A percentile compares a stretch with the other conserved stretches of the same genome.
These are phyloP conservation scores for Aspergillus steynii DNA, from an alignment of 495 filamentous ascomycete species.

Conservation along the genomic window DNA sequence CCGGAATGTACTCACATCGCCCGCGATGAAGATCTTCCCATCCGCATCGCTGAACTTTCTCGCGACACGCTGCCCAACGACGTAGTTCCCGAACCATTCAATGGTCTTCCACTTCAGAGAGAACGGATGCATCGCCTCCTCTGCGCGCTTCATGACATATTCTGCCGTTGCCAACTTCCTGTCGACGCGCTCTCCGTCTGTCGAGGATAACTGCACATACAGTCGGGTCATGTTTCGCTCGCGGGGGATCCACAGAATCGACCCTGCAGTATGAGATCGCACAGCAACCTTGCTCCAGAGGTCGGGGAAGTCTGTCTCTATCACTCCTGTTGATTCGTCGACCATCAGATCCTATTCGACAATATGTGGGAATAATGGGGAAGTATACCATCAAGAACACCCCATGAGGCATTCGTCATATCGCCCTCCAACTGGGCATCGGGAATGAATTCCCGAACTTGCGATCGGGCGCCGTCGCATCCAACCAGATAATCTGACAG, in stretches of 20 bases:
- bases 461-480: slow-evolving; percentile 36
- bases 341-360: background rate
- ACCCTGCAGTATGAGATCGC: slow-evolving; percentile 65
- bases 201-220: slow-evolving; percentile 74
- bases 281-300: slow-evolving; percentile 71
- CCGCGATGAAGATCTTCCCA: slow-evolving; percentile 70
- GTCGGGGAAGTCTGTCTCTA: slow-evolving; percentile 76
- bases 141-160: slow-evolving; percentile 65
- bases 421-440: slow-evolving; percentile 64
- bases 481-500: slow-evolving; percentile 32
- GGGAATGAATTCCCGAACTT: slow-evolving; percentile 32
- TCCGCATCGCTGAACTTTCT: slow-evolving; percentile 67
- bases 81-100: slow-evolving; percentile 60
- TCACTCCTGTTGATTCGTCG: slow-evolving; percentile 41
- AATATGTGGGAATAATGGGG: too few species aligned
- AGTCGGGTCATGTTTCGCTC: slow-evolving; percentile 73
- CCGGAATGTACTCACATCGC: slow-evolving; percentile 63
- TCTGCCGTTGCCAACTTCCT: slow-evolving; percentile 64
- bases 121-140: slow-evolving; percentile 67
- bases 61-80: slow-evolving; percentile 75
- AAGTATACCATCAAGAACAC: slow-evolving; percentile 65
- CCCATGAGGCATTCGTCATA: slow-evolving; percentile 69
- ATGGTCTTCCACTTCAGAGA: slow-evolving; percentile 64
- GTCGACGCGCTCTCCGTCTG: slow-evolving; percentile 59
- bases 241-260: slow-evolving; percentile 75